Conservation (phyloP, 352 stramenopile species). For the Globisporangium lucens region DNA sequence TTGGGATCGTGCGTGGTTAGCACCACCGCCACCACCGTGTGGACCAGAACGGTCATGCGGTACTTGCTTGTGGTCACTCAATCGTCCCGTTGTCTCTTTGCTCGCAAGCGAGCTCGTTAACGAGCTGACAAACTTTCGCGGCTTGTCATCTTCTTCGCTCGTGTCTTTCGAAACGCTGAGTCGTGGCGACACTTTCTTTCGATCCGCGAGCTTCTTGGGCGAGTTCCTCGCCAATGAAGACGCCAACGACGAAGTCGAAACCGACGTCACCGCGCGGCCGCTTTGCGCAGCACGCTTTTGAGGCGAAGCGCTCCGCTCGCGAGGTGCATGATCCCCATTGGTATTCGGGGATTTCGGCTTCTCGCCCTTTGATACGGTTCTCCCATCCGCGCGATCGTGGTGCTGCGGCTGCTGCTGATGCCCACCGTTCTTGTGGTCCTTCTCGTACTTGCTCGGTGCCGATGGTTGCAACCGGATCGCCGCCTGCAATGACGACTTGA, state of each 20-base stretch:
- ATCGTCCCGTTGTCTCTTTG: conserved; percentile 10
- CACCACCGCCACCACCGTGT: background rate
- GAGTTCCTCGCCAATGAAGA: background rate
- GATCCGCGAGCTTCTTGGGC: conserved; percentile 13
- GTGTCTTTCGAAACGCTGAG: conserved; percentile 1
- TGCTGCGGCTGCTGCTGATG: conserved; percentile 6
- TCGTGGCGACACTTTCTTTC: conserved; percentile 12
- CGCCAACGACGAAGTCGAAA: background rate
- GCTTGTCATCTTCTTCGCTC: conserved; percentile 1
- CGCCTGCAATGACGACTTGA: conserved; percentile 52
- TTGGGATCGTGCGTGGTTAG: background rate
- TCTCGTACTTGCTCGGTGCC: conserved; percentile 9
- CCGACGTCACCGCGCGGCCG: conserved; percentile 24
- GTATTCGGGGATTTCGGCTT: conserved; percentile 6
- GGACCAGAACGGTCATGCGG: background rate
- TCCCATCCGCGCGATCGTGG: background rate
- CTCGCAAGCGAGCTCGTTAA: conserved; percentile 27
- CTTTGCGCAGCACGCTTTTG: conserved; percentile 18
- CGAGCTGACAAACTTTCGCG: conserved; percentile 31
- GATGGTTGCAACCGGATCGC: conserved; percentile 19
- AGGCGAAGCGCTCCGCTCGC: conserved; percentile 15
- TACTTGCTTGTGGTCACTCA: conserved; percentile 13
- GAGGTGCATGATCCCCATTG: background rate
- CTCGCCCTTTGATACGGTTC: background rate
- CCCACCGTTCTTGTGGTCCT: conserved; percentile 13